These are phyloP conservation scores for Penicillium tannophilum DNA, from an alignment of 495 filamentous ascomycete species.

Conservation along the genomic window DNA sequence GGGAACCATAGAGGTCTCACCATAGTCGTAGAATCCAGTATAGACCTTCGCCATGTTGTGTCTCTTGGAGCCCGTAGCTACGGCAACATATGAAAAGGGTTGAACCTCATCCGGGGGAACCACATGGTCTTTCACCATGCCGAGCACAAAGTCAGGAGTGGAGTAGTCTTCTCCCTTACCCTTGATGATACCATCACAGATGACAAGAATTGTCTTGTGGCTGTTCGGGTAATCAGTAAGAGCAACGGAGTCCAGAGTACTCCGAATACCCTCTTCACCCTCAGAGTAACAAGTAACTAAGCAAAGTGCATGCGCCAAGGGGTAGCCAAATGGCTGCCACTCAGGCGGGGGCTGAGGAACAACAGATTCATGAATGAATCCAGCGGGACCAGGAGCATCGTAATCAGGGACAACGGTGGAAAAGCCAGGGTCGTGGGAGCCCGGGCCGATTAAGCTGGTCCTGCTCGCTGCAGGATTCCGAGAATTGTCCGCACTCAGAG, in stretches of 20 bases:
- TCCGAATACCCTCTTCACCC: slow-evolving; percentile 87
- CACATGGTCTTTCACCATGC: slow-evolving; percentile 93
- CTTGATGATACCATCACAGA: slow-evolving; percentile 98
- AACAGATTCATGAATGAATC: slow-evolving; percentile 93
- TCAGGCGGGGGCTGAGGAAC: slow-evolving; percentile 97
- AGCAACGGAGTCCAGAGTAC: slow-evolving; percentile 93
- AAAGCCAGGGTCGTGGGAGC: slow-evolving; percentile 46
- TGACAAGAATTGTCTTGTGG: slow-evolving; percentile 93
- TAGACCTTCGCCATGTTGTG: slow-evolving; percentile 99
- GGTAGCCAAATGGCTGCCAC: slow-evolving; percentile 95
- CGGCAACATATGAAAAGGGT: slow-evolving; percentile 93
- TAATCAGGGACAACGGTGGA: slow-evolving; percentile 60
- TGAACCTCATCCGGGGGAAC: slow-evolving; percentile 77
- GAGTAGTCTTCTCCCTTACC: slow-evolving; percentile 85
- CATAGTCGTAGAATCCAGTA: slow-evolving; percentile 97
- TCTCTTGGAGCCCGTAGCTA: slow-evolving; percentile 92
- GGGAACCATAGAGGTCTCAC: slow-evolving; percentile 74
- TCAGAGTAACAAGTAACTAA: slow-evolving; percentile 98
- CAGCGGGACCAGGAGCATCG: slow-evolving; percentile 80
- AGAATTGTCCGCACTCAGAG: slow-evolving; percentile 49
- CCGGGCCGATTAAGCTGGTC: slow-evolving; percentile 50
- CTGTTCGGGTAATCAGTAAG: slow-evolving; percentile 99
- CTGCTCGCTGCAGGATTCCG: slow-evolving; percentile 49
- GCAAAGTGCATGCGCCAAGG: slow-evolving; percentile 89
- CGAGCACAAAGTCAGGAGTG: slow-evolving; percentile 86